Conservation (phyloP, 1,284 basidiomycete species). For the Melanopsichium pennsylvanicum region DNA sequence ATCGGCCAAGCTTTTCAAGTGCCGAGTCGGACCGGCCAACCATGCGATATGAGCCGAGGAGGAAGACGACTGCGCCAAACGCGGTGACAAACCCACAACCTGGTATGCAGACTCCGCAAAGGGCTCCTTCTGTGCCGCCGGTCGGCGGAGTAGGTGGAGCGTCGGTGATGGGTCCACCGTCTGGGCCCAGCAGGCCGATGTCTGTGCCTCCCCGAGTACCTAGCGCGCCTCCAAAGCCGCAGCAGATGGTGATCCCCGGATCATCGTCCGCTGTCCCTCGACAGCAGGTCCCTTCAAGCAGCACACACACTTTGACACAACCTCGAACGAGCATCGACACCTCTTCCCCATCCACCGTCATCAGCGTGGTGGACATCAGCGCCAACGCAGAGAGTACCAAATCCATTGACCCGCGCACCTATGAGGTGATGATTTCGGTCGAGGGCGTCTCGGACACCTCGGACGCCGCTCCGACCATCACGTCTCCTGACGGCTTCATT, state of each 20-base stretch:
- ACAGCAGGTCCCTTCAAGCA: conserved; percentile 1
- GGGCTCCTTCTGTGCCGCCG: conserved; percentile 35
- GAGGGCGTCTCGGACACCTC: conserved; percentile 35
- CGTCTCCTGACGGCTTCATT: conserved; percentile 55
- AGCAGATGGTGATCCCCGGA: conserved; percentile 21
- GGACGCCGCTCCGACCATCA: conserved; percentile 4
- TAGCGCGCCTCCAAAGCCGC: conserved; percentile 24
- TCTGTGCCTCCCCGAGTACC: conserved; percentile 41
- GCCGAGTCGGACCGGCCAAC: conserved; percentile 14
- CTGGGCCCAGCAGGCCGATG: conserved; percentile 34
- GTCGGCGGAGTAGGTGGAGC: conserved; percentile 1
- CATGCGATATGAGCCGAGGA: conserved; percentile 30
- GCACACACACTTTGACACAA: neutral
- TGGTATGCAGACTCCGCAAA: conserved; percentile 28
- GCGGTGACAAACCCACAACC: conserved; percentile 10
- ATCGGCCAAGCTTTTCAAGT: conserved; percentile 26
- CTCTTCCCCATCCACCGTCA: neutral
- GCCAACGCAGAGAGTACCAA: conserved; percentile 43
- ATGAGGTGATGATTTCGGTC: conserved; percentile 62
- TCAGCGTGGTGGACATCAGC: conserved; percentile 58
- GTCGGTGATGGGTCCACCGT: conserved; percentile 32
- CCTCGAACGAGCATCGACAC: conserved; percentile 6
- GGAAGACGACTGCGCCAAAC: conserved; percentile 21
- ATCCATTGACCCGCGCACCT: conserved; percentile 45
- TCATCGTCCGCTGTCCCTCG: neutral